Evolutionary conservation across 805 yeast genomes (phyloP), one percentile per base, ranked within the genome.

Genomic region (Teunomyces funiuensis): DNA sequence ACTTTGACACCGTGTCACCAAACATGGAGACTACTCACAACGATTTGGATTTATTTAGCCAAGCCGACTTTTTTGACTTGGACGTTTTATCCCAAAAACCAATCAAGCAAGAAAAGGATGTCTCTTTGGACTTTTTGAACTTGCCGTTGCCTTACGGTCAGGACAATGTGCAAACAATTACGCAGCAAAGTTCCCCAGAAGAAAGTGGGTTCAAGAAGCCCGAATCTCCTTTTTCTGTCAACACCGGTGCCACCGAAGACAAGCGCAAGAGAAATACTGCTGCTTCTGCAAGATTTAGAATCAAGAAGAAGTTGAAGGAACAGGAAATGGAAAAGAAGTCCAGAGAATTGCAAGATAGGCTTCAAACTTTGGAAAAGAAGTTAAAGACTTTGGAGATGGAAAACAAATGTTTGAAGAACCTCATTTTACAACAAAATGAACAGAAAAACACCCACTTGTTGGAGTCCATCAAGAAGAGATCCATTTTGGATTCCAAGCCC

Each of bases 301-400:
- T 88, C 58, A 88, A 88, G 76, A 89, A 87, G 80, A 90, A 91
- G 74, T 57, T 85, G 65, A 85, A 88, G 61, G 97, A 91, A 66
- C 93, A 86, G 65, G 91, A 90, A 59, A 77, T 91, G 82, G 96
- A 90, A 64, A 72, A 81, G 44, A 80, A 76, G 44, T 76, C 90
- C 14, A 77, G 79, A 52, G 90, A 85, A 45, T 71, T 91, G 52
- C 81, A 80, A 52, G 90, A 85, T 23, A 65, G 78, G 46, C 82
- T 90, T 11, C 65, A 71, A 36, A 68, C 69, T 16, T 72, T 89
- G 47, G 95, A 89, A 61, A 74, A 77, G 55, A 82, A 82, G 57
- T 79, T 93, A 44, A 82, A 82, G 61, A 87, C 91, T 42, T 68
- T 91, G 50, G 96, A 90, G 65, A 88, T 88, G 95, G 99, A 91